These are phyloP conservation scores for Blepharisma japonicum DNA, from an alignment of 73 alveolate species.

Conservation along the genomic window DNA sequence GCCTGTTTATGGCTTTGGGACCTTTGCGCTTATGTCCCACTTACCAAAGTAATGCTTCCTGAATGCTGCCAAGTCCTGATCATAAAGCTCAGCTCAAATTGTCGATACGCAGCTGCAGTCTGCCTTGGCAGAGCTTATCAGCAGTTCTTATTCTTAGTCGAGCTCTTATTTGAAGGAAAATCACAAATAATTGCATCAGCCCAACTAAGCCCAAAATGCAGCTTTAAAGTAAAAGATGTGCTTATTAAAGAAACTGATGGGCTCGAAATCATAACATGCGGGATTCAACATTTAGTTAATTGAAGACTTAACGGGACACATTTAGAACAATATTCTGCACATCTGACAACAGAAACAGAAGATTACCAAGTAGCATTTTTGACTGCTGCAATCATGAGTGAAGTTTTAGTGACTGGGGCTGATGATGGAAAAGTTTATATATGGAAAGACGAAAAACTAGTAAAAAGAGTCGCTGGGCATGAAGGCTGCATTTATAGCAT, in stretches of 20 bases:
- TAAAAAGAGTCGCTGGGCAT: conserved; percentile 66
- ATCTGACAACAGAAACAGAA: not conserved
- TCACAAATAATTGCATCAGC: conserved; percentile 53
- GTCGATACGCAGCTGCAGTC: conserved; percentile 59
- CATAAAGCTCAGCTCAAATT: conserved; percentile 74
- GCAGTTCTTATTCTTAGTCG: conserved; percentile 69
- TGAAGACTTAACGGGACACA: conserved; percentile 82
- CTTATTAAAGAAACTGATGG: conserved; percentile 82
- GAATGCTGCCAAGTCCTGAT: conserved; percentile 53
- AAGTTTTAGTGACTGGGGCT: conserved; percentile 1
- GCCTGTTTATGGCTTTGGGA: conserved; percentile 85
- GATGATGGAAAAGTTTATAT: conserved; percentile 43
- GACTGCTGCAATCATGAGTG: not conserved
- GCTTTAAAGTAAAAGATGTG: conserved; percentile 91
- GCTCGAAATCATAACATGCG: conserved; percentile 92
- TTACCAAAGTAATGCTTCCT: conserved; percentile 55
- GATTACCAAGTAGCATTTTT: not conserved
- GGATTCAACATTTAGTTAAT: conserved; percentile 87
- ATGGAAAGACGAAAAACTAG: conserved; percentile 62
- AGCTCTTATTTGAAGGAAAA: conserved; percentile 52
- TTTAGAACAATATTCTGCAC: conserved; percentile 61
- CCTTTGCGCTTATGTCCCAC: conserved; percentile 66
- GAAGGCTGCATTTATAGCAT: conserved; percentile 59
- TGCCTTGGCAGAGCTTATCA: conserved; percentile 81
- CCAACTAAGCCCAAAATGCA: conserved; percentile 75